Evolutionary conservation across 2,329 filamentous ascomycete genomes (phyloP).

Genomic region (Bipolaris cookei): DNA sequence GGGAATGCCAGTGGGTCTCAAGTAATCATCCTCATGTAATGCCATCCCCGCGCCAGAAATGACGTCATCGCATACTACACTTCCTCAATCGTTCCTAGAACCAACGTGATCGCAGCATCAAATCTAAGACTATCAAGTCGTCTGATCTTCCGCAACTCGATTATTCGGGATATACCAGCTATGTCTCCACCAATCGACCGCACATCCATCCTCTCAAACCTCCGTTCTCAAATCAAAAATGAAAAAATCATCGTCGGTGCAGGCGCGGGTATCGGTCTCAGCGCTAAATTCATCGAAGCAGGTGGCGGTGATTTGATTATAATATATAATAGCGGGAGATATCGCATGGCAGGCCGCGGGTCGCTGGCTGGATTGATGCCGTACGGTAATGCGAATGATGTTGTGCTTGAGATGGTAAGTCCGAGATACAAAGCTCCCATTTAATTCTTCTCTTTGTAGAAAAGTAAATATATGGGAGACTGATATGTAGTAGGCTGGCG

Average conservation of each 20-base stretch:
- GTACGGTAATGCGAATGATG: slow-evolving; percentile 72
- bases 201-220: slow-evolving; percentile 59
- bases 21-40: not conserved
- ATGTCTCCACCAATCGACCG: slow-evolving; percentile 67
- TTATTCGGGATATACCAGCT: not conserved
- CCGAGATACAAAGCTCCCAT: not conserved
- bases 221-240: slow-evolving; percentile 61
- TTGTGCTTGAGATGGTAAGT: slow-evolving; percentile 70
- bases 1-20: not conserved
- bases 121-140: not conserved
- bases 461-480: no score
- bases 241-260: slow-evolving; percentile 70
- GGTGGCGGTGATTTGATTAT: slow-evolving; percentile 74
- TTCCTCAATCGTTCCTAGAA: not conserved
- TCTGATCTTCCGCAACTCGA: not conserved
- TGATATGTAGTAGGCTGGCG: slow-evolving; percentile 57
- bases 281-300: slow-evolving; percentile 72
- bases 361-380: slow-evolving; percentile 74
- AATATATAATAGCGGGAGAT: slow-evolving; percentile 74
- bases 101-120: not conserved
- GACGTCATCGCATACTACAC: slow-evolving; percentile 19
- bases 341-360: slow-evolving; percentile 74
- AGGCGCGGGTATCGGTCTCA: slow-evolving; percentile 72
- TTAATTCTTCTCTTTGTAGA: no score
- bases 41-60: slow-evolving; percentile 6